Evolutionary conservation across 108 stramenopile genomes (phyloP).

Genomic region (Schizochytrium sp.): DNA sequence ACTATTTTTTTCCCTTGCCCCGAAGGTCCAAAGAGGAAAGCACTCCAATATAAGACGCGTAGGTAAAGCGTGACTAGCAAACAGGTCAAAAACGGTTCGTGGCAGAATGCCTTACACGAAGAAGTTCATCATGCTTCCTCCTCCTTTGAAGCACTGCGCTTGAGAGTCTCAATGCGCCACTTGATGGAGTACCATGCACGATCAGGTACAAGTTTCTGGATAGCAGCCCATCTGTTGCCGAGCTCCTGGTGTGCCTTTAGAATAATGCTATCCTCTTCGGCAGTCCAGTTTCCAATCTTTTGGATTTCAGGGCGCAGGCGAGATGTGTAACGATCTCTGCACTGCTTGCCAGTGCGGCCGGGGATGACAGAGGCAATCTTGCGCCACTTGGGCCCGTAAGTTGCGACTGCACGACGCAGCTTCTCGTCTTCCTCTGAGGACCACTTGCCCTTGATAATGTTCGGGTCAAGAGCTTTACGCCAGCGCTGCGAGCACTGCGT

Average conservation of each 20-base stretch:
- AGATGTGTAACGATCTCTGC: conserved; percentile 79
- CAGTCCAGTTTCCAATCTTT: conserved; percentile 72
- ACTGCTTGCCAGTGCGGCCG: conserved; percentile 77
- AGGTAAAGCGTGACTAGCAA: no score
- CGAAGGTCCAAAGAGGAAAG: no score
- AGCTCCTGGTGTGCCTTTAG: conserved; percentile 86
- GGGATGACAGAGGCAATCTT: conserved; percentile 57
- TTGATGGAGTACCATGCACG: conserved; percentile 83
- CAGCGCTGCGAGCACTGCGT: conserved; percentile 81
- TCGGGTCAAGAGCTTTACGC: conserved; percentile 78
- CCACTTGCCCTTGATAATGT: conserved; percentile 70
- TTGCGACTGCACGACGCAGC: conserved; percentile 4
- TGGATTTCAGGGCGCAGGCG: conserved; percentile 74
- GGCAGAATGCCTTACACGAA: not conserved
- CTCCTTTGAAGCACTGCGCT: conserved; percentile 21
- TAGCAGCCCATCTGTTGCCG: conserved; percentile 96
- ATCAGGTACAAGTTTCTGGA: conserved; percentile 92
- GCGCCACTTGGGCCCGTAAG: not conserved
- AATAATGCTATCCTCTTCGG: conserved; percentile 87
- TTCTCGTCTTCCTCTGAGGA: conserved; percentile 22
- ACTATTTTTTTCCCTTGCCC: no score
- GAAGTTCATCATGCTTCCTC: not conserved
- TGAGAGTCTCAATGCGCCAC: conserved; percentile 52
- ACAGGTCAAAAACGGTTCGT: no score
- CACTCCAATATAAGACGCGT: no score